Base-by-base conservation (phyloP, 495 filamentous ascomycete genomes). In the Aspergillus homomorphus region DNA sequence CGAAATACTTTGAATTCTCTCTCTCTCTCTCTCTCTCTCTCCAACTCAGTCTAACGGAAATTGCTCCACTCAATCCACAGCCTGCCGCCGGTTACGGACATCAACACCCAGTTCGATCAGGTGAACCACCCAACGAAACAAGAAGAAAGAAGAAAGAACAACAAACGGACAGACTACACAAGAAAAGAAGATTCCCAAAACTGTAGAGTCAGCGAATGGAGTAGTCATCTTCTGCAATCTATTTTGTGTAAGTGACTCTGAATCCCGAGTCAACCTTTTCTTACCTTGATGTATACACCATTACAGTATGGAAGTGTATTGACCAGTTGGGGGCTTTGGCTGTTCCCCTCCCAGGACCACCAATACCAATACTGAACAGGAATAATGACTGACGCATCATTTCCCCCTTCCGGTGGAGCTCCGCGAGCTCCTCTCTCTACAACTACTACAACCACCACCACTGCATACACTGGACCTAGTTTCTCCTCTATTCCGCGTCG, bases 321-420 rank as follows among this genome's bases (percentile, higher is more conserved):
- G 33, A 54, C 59, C 60, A 52, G 57, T 55, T 60, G 61, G 58
- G 52, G 56, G 60, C 59, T 56, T 56, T 57, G 45, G 51, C 4
- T 38, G 33, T 38, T 28, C 9, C 33, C 12, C 15, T 62, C 55
- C 57, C 59, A 56, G n/a, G n/a, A 60, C 58, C 50, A 54, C 58
- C 30, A 62, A 59, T 57, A 57, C 55, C 50, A 42, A 61, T 38
- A 38, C 33, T 38, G 33, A 38, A 38, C 33, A 38, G 33, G 33
- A 67, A 69, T 62, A 63, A 81, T 80, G 76, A 69, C 72, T 59
- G 74, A 80, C 67, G 68, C 69, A 66, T 73, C 77, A 61, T 72
- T 73, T 67, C 69, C 74, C 61, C 67, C 75, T 61, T 75, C 76
- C 67, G 70, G 77, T 74, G 77, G 78, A 74, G 73, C 76, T 70